Conservation (phyloP, 345 rosid species). For the Camelina laxa region DNA sequence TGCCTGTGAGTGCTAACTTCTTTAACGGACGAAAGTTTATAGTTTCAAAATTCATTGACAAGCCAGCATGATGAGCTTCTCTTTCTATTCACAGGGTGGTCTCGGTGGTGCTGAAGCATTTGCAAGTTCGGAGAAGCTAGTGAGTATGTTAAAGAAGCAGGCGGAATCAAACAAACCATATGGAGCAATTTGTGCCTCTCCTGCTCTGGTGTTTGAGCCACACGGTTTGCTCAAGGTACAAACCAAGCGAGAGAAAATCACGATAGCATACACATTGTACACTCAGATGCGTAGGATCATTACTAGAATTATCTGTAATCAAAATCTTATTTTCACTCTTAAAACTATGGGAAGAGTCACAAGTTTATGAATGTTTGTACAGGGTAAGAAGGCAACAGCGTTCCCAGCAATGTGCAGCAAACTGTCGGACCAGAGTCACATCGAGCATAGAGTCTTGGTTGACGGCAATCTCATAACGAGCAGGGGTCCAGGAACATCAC, state of each 20-base stretch:
- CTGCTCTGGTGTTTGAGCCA: conserved; percentile 88
- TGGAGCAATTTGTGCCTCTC: conserved; percentile 97
- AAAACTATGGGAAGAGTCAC: neutral
- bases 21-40: neutral
- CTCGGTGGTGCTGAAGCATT: conserved; percentile 95
- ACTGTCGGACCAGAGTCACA: conserved; percentile 75
- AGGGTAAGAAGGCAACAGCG: conserved; percentile 96
- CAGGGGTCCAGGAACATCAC: conserved; percentile 90
- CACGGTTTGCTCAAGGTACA: conserved; percentile 90
- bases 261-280: conserved; percentile 1
- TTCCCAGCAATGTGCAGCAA: conserved; percentile 84
- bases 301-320: neutral
- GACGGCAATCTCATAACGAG: conserved; percentile 95
- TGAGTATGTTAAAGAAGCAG: conserved; percentile 77
- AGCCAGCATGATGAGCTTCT: neutral
- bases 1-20: conserved; percentile 64
- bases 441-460: conserved; percentile 76
- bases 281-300: conserved; percentile 7
- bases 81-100: conserved; percentile 67
- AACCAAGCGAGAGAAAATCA: conserved; percentile 1
- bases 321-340: neutral
- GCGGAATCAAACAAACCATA: conserved; percentile 75
- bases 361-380: conserved; percentile 16
- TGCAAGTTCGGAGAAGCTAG: conserved; percentile 78
- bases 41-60: conserved; percentile 22